A percentile compares a stretch with the other conserved stretches of the same genome.
phyloP scores from a whole-genome alignment of 345 rosid species.

The Punica granatum region DNA sequence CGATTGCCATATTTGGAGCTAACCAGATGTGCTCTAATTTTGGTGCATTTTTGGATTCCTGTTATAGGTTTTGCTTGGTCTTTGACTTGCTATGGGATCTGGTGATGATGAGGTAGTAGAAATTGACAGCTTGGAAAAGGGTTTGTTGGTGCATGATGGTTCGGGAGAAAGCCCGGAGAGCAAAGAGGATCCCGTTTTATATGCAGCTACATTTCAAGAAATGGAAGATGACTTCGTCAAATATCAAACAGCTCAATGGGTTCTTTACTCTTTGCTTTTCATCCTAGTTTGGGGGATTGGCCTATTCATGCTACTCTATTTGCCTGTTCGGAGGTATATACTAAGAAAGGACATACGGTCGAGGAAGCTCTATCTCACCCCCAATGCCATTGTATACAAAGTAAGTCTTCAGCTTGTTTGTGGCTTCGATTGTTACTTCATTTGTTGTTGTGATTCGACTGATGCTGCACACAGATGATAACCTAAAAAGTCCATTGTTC shows the following conservation, averaged over 20 bases:
- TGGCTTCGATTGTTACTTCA: not conserved
- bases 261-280: slow-evolving; percentile 46
- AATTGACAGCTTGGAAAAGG: slow-evolving; percentile 50
- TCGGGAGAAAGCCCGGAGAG: slow-evolving; percentile 12
- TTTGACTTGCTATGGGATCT: slow-evolving; percentile 31
- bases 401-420: slow-evolving; percentile 16
- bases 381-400: slow-evolving; percentile 52
- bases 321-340: slow-evolving; percentile 52
- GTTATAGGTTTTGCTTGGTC: too few relatives aligned
- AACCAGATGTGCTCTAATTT: not conserved
- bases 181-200: slow-evolving; percentile 36
- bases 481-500: not conserved
- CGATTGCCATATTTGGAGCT: not conserved
- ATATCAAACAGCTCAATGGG: slow-evolving; percentile 51
- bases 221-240: slow-evolving; percentile 48
- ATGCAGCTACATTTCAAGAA: slow-evolving; percentile 45
- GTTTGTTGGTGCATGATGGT: slow-evolving; percentile 25
- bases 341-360: slow-evolving; percentile 51
- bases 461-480: not conserved
- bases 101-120: slow-evolving; percentile 42
- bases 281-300: slow-evolving; percentile 63
- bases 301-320: slow-evolving; percentile 50
- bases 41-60: too few relatives aligned
- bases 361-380: slow-evolving; percentile 56
- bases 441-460: not conserved